These are phyloP conservation scores for Rhynchospora breviuscula DNA, from an alignment of 176 grass and related monocot genomes.

Conservation along the genomic window DNA sequence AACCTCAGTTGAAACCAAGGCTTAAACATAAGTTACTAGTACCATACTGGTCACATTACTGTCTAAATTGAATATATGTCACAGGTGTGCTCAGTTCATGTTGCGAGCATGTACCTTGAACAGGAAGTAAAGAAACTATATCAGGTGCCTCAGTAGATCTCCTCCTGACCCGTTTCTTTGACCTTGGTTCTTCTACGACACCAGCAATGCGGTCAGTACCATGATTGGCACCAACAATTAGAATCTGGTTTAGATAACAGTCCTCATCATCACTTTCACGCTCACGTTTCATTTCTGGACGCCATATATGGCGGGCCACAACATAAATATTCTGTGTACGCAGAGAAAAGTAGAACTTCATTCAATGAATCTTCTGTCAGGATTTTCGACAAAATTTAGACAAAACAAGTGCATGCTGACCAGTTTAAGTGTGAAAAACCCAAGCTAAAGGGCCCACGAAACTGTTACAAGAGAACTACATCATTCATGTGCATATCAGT, in stretches of 20 bases:
- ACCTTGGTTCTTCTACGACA: constrained; percentile 29
- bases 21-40: neutral
- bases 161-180: constrained; percentile 44
- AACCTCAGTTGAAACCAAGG: neutral
- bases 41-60: neutral
- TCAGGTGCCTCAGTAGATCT: constrained; percentile 36
- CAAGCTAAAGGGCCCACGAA: neutral
- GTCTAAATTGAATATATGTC: too few species aligned
- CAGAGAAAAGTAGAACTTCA: neutral
- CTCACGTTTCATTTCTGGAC: constrained; percentile 48
- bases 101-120: neutral
- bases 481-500: neutral
- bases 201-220: neutral
- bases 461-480: neutral
- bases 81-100: neutral
- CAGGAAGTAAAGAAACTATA: constrained; percentile 18
- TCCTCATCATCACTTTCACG: constrained; percentile 60
- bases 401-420: neutral
- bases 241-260: constrained; percentile 46
- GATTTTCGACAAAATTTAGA: neutral
- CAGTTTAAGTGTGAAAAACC: neutral
- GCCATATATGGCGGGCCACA: constrained; percentile 75
- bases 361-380: neutral
- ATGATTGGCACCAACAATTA: neutral
- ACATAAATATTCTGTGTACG: constrained; percentile 48